Percentiles rank a stretch among this genome's conserved stretches.
Conservation (phyloP, 2,329 filamentous ascomycete species). For the Claviceps pazoutovae region DNA sequence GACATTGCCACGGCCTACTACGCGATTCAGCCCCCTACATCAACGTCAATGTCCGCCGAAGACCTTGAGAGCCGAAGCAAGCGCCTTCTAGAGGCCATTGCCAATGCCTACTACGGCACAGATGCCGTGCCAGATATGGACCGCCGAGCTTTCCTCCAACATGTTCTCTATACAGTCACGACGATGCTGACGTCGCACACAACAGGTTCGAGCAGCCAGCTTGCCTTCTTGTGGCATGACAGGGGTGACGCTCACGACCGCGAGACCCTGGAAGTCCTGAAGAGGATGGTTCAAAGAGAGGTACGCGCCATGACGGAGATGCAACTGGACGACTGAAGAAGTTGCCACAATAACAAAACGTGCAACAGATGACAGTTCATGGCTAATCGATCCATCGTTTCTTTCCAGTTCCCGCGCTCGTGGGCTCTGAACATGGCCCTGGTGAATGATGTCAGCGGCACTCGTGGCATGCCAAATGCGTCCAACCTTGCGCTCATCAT, state of each 20-base stretch:
- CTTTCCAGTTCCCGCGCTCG: conserved; percentile 11
- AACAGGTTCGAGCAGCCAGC: background rate
- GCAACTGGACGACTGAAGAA: too few species aligned
- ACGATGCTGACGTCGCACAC: conserved; percentile 10
- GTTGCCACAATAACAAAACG: too few species aligned
- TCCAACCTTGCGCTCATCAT: conserved; percentile 14
- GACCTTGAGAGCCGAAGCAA: conserved; percentile 14
- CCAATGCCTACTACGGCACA: conserved; percentile 9
- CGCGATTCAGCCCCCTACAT: conserved; percentile 8
- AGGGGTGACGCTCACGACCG: conserved; percentile 1
- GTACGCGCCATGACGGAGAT: conserved; percentile 6
- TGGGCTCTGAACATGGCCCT: conserved; percentile 15
- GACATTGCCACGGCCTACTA: conserved; percentile 15
- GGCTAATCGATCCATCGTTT: background rate
- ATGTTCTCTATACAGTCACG: conserved; percentile 14
- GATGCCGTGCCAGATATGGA: conserved; percentile 13
- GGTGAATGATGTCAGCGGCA: conserved; percentile 5
- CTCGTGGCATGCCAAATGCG: conserved; percentile 10
- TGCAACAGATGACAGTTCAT: background rate
- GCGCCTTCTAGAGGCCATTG: conserved; percentile 13
- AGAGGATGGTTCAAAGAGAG: conserved; percentile 12
- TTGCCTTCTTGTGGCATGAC: conserved; percentile 10
- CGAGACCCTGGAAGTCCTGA: conserved; percentile 9
- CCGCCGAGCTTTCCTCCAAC: conserved; percentile 14
- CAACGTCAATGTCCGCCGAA: conserved; percentile 12